A percentile compares a stretch with the other conserved stretches of the same genome.
Conservation (phyloP, 352 stramenopile species). For the Plasmopara halstedii region DNA sequence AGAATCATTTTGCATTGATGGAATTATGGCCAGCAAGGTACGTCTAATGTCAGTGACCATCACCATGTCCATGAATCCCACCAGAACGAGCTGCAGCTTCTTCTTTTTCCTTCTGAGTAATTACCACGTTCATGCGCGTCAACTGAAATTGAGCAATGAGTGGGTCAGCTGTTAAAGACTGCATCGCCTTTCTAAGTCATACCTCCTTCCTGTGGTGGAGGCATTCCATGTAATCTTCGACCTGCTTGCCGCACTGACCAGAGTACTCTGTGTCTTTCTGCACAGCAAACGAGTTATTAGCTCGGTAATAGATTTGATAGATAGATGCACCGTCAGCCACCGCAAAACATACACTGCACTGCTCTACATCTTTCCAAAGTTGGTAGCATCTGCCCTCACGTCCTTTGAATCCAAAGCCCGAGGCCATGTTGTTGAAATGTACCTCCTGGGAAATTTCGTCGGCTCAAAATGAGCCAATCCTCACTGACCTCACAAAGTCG, state of each 20-base stretch:
- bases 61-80: constrained; percentile 33
- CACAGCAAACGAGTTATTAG: not conserved
- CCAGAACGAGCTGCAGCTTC: constrained; percentile 42
- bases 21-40: too few relatives aligned
- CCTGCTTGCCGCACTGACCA: constrained; percentile 75
- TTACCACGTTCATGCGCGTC: constrained; percentile 77
- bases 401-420: constrained; percentile 91
- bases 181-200: not conserved
- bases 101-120: constrained; percentile 69
- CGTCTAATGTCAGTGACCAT: constrained; percentile 38
- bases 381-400: constrained; percentile 89
- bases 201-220: constrained; percentile 94
- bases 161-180: not conserved
- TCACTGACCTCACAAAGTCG: not conserved
- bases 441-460: not conserved
- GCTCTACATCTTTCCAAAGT: constrained; percentile 92
- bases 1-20: too few relatives aligned
- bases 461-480: not conserved
- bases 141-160: constrained; percentile 28
- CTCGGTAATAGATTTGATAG: not conserved
- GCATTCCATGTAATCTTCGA: constrained; percentile 95
- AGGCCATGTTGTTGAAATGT: constrained; percentile 73
- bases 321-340: constrained; percentile 17
- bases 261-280: constrained; percentile 79
- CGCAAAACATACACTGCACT: constrained; percentile 87